Evolutionary conservation across 2,329 filamentous ascomycete species (phyloP).

Genomic region (Diaporthe sp.): DNA sequence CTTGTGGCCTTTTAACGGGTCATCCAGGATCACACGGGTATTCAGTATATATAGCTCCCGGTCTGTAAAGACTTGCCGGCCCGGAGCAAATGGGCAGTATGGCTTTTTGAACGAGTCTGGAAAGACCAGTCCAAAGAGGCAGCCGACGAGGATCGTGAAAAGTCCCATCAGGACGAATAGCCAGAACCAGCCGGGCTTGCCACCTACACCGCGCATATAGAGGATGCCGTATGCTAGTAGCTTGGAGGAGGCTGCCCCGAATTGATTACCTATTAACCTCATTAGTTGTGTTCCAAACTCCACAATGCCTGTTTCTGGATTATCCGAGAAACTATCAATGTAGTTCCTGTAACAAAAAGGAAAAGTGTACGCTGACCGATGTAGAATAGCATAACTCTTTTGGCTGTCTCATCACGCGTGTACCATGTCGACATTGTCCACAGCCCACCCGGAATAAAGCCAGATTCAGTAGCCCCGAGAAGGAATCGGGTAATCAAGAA

Average conservation of each 20-base stretch:
- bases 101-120: slow-evolving; percentile 41
- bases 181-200: slow-evolving; percentile 51
- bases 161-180: slow-evolving; percentile 47
- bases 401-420: slow-evolving; percentile 58
- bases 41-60: slow-evolving; percentile 50
- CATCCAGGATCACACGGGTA: slow-evolving; percentile 49
- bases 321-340: fast-evolving
- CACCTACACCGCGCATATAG: slow-evolving; percentile 48
- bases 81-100: slow-evolving; percentile 15
- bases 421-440: slow-evolving; percentile 63
- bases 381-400: slow-evolving; percentile 59
- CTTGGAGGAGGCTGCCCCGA: slow-evolving; percentile 54
- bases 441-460: slow-evolving; percentile 60
- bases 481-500: slow-evolving; percentile 54
- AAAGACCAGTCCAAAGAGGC: slow-evolving; percentile 49
- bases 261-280: slow-evolving; percentile 49
- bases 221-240: slow-evolving; percentile 58
- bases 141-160: slow-evolving; percentile 50
- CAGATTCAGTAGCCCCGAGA: slow-evolving; percentile 55
- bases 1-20: slow-evolving; percentile 51
- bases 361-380: slow-evolving; percentile 45
- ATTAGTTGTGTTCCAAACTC: neutral
- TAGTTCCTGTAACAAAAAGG: too few relatives aligned
- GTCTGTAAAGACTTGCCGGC: slow-evolving; percentile 33
- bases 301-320: too few relatives aligned